Evolutionary conservation across 2,329 filamentous ascomycete genomes (phyloP), one percentile per base, ranked within the genome.

Genomic region (Alternaria ventricosa): DNA sequence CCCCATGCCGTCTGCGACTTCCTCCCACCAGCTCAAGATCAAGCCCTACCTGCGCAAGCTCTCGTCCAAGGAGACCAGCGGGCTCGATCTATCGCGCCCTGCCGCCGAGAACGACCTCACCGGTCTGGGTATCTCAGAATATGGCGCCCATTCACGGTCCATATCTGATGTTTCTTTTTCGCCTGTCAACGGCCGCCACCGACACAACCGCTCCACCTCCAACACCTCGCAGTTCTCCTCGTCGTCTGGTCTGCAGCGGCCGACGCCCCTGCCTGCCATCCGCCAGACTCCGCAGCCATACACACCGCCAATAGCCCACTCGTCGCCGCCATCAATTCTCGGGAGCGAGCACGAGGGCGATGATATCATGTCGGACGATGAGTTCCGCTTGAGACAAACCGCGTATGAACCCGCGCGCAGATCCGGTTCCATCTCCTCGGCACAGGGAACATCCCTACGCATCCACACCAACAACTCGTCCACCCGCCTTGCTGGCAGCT

Each of bases 21-120:
- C 68, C 30, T 63, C 70, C 25, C 68, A 75, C 61, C 68, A 72
- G 56, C 71, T 73, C 70, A 86, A 85, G 73, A 83, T 87, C 75
- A 88, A 87, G 73, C 86, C 87, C 3, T 84, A 87, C 63, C 78
- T 87, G 56, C 83, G 85, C 55, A 87, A 86, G 73, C 79, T 85
- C 65, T 84, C 85, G 20, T 79, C 80, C 49, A 82, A 84, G 63
- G 84, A 85, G 68, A 79, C 82, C 57, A 79, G 80, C 49, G 82
- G 83, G 20, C 82, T 88, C 57, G 86, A 89, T 71, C 78, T 88
- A 23, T 87, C 85, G 30, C 84, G 85, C 30, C 84, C 86, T 4
- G 83, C 83, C 6, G 82, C 83, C 13, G 87, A 89, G 67, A 86
- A 87, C 64, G 85, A 87, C 30, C 69, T 84, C 22, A 78, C 83